Conservation (phyloP, 2,329 filamentous ascomycete species). For the Penicillium sp. region DNA sequence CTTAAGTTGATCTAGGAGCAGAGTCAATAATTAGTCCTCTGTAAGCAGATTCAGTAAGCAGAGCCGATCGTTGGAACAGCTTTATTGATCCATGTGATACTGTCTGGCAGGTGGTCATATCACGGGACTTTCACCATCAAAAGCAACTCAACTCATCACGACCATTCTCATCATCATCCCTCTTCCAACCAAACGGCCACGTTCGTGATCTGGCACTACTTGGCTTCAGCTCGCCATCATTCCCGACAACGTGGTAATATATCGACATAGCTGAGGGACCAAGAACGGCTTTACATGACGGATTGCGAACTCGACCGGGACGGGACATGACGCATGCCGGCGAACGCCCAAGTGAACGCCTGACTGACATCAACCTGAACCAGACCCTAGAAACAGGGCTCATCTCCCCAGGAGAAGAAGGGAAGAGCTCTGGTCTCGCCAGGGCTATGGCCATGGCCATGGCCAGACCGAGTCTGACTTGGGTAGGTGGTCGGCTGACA, state of each 20-base stretch:
- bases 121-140: neutral
- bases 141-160: neutral
- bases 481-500: slow-evolving; percentile 19
- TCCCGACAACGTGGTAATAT: neutral
- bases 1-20: neutral
- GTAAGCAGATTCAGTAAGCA: neutral
- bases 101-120: neutral
- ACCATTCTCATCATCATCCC: neutral
- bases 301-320: neutral
- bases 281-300: neutral
- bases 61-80: neutral
- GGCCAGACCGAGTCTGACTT: neutral
- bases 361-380: neutral
- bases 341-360: neutral
- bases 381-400: neutral
- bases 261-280: neutral
- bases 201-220: neutral
- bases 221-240: neutral
- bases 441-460: neutral
- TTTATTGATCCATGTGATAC: no score
- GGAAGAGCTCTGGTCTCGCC: no score
- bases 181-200: neutral
- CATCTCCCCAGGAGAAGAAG: no score
- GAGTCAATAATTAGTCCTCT: neutral
- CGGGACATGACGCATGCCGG: no score